Percentiles rank a stretch among this genome's conserved stretches.
phyloP scores from a whole-genome alignment of 106 monocot species.

The Narthecium ossifragum region DNA sequence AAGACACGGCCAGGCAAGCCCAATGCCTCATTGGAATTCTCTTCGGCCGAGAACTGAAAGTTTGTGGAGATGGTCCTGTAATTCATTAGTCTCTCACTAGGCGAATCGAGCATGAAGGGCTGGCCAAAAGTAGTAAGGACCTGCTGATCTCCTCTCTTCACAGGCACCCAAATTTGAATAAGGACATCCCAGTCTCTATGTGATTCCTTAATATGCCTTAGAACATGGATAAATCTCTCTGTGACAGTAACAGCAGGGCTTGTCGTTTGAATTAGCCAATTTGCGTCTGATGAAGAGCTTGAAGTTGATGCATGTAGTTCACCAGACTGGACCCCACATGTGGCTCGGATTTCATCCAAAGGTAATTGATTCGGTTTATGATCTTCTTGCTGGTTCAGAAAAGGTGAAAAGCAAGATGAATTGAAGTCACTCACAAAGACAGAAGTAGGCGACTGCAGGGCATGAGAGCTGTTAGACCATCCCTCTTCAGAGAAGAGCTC shows the following conservation, averaged over 20 bases:
- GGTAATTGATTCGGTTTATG: neutral
- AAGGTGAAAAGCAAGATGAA: no score
- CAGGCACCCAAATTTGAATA: constrained; percentile 73
- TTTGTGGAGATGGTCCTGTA: constrained; percentile 53
- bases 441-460: no score
- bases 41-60: constrained; percentile 65
- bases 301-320: no score
- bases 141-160: constrained; percentile 25
- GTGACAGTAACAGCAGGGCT: constrained; percentile 6
- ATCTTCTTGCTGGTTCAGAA: neutral
- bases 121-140: constrained; percentile 68
- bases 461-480: no score
- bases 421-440: no score
- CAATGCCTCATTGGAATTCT: constrained; percentile 25
- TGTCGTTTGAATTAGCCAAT: neutral
- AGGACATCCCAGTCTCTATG: constrained; percentile 40
- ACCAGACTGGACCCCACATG: no score
- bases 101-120: constrained; percentile 51
- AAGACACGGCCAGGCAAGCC: constrained; percentile 90
- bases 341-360: neutral
- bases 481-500: no score
- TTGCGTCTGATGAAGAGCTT: neutral
- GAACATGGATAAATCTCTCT: constrained; percentile 21
- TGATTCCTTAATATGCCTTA: constrained; percentile 29
- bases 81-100: constrained; percentile 32